phyloP scores from a whole-genome alignment of 2,329 filamentous ascomycete species.

The Aspergillus hortae region DNA sequence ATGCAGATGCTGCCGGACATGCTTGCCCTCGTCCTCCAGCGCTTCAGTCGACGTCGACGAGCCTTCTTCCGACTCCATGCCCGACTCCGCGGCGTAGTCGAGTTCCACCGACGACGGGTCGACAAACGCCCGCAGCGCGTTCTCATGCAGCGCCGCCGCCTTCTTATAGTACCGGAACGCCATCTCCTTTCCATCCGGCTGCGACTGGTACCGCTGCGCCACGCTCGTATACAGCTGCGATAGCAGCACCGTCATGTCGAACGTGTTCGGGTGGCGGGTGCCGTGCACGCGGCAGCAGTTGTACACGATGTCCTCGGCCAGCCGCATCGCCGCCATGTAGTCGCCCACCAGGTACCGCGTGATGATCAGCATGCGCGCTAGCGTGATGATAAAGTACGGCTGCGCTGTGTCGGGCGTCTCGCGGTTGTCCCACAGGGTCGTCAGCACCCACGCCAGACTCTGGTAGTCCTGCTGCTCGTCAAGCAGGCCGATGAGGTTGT shows the following conservation, averaged over 20 bases:
- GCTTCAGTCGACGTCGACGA: background rate
- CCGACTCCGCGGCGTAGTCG: background rate
- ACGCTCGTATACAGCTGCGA: constrained; percentile 50
- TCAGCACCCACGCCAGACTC: constrained; percentile 42
- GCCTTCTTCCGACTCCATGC: constrained; percentile 1
- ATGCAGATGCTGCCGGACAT: constrained; percentile 34
- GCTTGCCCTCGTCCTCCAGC: constrained; percentile 15
- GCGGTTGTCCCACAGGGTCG: constrained; percentile 43
- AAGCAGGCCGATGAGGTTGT: constrained; percentile 41
- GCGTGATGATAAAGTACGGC: constrained; percentile 41
- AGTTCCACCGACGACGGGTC: constrained; percentile 29
- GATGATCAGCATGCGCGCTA: constrained; percentile 50
- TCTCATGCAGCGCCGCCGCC: constrained; percentile 36
- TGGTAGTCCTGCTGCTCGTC: constrained; percentile 46
- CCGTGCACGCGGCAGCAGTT: constrained; percentile 55
- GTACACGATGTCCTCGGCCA: constrained; percentile 55
- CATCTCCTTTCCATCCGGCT: constrained; percentile 31
- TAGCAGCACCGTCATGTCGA: constrained; percentile 49
- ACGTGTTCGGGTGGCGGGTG: constrained; percentile 43
- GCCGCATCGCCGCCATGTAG: constrained; percentile 41
- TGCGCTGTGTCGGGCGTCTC: constrained; percentile 39
- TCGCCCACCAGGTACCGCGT: constrained; percentile 49
- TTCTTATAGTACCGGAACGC: constrained; percentile 40
- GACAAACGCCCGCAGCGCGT: constrained; percentile 34
- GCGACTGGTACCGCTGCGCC: constrained; percentile 34